Percentiles rank a stretch among this genome's conserved stretches.
Evolutionary conservation across 257 asterid species (phyloP).

Genomic region (Primulina tabacum): DNA sequence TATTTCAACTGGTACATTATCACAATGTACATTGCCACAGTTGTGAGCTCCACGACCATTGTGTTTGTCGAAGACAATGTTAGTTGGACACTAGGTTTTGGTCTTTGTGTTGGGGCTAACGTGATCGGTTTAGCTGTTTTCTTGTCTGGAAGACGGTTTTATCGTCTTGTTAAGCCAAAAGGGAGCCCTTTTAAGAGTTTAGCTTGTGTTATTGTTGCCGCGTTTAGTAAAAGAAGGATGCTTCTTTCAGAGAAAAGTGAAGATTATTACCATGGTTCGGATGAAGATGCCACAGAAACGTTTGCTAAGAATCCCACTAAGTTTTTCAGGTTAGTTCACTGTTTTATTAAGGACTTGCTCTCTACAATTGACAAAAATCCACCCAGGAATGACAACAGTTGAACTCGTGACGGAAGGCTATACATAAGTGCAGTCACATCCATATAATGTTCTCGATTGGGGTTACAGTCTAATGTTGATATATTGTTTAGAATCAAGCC

Average conservation of each 20-base stretch:
- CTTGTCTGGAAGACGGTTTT: constrained; percentile 40
- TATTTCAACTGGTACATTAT: constrained; percentile 66
- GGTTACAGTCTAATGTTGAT: background rate
- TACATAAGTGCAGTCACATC: background rate
- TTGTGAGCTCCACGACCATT: constrained; percentile 49
- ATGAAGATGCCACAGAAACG: constrained; percentile 14
- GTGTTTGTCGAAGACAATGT: constrained; percentile 54
- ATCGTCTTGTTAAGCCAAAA: constrained; percentile 38
- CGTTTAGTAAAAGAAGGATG: constrained; percentile 43
- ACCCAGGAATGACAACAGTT: too few species aligned
- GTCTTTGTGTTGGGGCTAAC: constrained; percentile 45
- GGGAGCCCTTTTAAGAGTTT: constrained; percentile 63
- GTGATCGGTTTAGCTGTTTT: constrained; percentile 42
- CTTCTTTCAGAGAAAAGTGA: constrained; percentile 31
- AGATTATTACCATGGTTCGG: constrained; percentile 39
- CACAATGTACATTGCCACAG: constrained; percentile 49
- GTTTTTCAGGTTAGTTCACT: constrained; percentile 13
- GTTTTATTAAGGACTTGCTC: background rate
- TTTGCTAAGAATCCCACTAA: constrained; percentile 23
- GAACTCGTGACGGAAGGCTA: too few species aligned
- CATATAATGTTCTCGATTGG: background rate
- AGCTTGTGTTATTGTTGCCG: constrained; percentile 50
- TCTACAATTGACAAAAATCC: background rate
- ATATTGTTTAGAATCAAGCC: background rate
- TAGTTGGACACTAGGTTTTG: constrained; percentile 58